Base-by-base conservation (phyloP, 148 eudicot genomes). In the Drosera capensis region DNA sequence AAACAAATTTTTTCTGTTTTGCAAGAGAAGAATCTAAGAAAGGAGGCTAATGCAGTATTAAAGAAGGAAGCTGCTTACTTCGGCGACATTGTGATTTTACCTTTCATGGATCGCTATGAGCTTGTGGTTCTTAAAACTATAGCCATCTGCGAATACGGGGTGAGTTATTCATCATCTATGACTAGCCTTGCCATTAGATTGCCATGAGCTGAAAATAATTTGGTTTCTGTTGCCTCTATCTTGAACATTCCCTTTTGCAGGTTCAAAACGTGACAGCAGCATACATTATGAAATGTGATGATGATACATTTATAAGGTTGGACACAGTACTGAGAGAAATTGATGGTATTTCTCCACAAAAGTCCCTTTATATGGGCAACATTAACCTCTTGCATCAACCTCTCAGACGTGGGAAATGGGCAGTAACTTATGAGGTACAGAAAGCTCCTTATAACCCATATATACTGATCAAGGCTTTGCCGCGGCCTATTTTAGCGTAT, bases 381-480 rank as follows among this genome's bases (percentile, higher is more conserved):
- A 66, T 90, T 18, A 90, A 90, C 53, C 83, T 80, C 59, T 64
- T 68, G 52, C 97, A 90, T 69, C 66, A 87, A 43, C 95, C 97
- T 61, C 82, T 90, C 25, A 75, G 97, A 49, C 64, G 56, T 49
- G 97, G 97, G 36, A 90, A 90, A 65, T 90, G 97, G 97, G 97
- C 97, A 0, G 97, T 90, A 58, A 64, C 84, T 16, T 83, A 63
- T 55, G 84, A 88, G 97, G 97, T 80, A 65, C n/a, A n/a, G n/a
- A n/a, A n/a, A n/a, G n/a, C n/a, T n/a, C n/a, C n/a, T n/a, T n/a
- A n/a, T n/a, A n/a, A n/a, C n/a, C n/a, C n/a, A n/a, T n/a, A n/a
- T n/a, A n/a, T n/a, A n/a, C n/a, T n/a, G n/a, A n/a, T n/a, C n/a
- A n/a, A n/a, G n/a, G n/a, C n/a, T n/a, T n/a, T n/a, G n/a, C n/a